phyloP scores from a whole-genome alignment of 2,329 filamentous ascomycete genomes.

The Aureobasidium sp. region DNA sequence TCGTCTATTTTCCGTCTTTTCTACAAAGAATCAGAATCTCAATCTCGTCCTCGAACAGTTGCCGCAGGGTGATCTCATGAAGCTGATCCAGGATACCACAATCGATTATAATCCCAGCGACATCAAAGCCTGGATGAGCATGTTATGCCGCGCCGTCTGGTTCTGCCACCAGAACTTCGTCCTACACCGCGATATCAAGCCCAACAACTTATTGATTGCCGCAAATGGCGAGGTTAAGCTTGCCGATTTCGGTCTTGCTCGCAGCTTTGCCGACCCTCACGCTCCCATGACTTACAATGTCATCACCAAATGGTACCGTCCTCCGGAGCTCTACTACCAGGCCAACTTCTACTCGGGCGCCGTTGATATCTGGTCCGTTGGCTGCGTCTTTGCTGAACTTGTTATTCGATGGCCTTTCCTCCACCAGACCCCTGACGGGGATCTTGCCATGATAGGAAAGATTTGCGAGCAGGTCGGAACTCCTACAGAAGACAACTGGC shows the following conservation, averaged over 20 bases:
- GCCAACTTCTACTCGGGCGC: conserved; percentile 82
- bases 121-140: conserved; percentile 97
- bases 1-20: conserved; percentile 84
- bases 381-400: conserved; percentile 87
- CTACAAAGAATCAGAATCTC: conserved; percentile 91
- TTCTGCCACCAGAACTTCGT: conserved; percentile 96
- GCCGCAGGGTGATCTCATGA: conserved; percentile 88
- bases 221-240: conserved; percentile 90
- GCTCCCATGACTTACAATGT: conserved; percentile 83
- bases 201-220: conserved; percentile 93
- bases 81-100: conserved; percentile 77
- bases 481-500: conserved; percentile 91
- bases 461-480: conserved; percentile 84
- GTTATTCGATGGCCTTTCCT: conserved; percentile 77
- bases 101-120: conserved; percentile 81
- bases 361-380: conserved; percentile 92
- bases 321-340: conserved; percentile 87
- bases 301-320: conserved; percentile 94
- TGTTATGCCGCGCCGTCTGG: conserved; percentile 88
- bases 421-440: conserved; percentile 61
- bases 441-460: conserved; percentile 77
- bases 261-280: conserved; percentile 83
- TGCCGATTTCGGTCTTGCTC: conserved; percentile 92
- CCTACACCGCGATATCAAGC: conserved; percentile 96
- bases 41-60: conserved; percentile 93